Evolutionary conservation across 208 protist genomes (phyloP), one percentile per base, ranked within the genome.

Genomic region (Acanthamoeba healyi): DNA sequence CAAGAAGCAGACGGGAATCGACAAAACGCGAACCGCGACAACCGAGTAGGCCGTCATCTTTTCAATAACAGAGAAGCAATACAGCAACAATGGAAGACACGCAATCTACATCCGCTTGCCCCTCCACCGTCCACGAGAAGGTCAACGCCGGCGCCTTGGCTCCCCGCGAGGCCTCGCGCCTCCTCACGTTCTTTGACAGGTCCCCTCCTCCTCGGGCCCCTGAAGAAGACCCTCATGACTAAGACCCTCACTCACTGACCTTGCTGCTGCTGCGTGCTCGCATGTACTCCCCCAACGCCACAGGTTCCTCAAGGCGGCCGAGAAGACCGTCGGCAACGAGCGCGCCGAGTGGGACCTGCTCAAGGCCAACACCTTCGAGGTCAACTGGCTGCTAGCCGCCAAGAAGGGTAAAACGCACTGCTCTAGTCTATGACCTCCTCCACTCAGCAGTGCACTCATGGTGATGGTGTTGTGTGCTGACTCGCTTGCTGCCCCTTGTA

Each of bases 311-410:
- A 36, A 42, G 44, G 38, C 5, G n/a, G 77, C 44, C 44, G 32
- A 51, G 38, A 58, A 32, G 32, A 26, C 22, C 1, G n/a, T 26
- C 6, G 44, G 7, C n/a, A n/a, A n/a, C 32, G 77, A n/a, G 5
- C 77, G 77, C 12, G 77, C 77, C 6, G 77, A 86, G 44, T 86
- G 77, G 77, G 38, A 86, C 77, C n/a, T 86, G 44, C 77, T 86
- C n/a, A n/a, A 58, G 32, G 77, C 77, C 46, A 86, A 86, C 44
- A 58, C 40, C 77, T 86, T 86, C 77, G 77, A 86, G 22, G 77
- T 58, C 77, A 86, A 86, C 77, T 86, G 77, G 77, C 24, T 86
- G 26, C 38, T 86, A 6, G 77, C 77, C n/a, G 77, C 77, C 26
- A 86, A 86, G 46, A 61, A 58, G n/a, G 77, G 77, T 86, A 29